These are phyloP conservation scores for Crithidia thermophila DNA, from an alignment of 208 protist genomes.

Conservation along the genomic window DNA sequence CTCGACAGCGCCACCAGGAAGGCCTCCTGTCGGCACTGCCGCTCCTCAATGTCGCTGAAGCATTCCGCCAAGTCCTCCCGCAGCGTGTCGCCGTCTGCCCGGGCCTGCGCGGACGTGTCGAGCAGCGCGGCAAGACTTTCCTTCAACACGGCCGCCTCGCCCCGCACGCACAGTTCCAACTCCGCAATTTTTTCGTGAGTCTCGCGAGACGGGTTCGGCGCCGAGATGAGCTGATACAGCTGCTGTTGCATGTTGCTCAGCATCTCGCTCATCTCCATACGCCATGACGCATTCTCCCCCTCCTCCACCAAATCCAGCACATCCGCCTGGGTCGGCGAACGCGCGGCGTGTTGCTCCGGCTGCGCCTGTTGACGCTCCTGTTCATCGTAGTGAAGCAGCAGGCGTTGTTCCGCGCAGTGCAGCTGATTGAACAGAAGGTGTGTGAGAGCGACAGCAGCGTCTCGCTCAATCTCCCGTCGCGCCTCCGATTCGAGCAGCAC, in stretches of 20 bases:
- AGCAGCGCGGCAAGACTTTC: constrained; percentile 1
- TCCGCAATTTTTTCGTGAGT: neutral
- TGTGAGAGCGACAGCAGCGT: constrained; percentile 23
- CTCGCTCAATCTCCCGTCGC: constrained; percentile 34
- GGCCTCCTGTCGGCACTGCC: constrained; percentile 15
- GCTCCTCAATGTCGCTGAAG: constrained; percentile 14
- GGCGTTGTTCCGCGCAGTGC: neutral
- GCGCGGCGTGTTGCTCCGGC: neutral
- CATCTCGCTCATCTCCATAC: constrained; percentile 4
- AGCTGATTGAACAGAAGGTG: neutral
- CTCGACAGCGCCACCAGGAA: neutral
- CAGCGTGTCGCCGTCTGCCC: constrained; percentile 13
- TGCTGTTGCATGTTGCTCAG: constrained; percentile 15
- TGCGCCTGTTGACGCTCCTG: neutral
- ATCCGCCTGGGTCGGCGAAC: constrained; percentile 3
- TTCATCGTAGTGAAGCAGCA: neutral
- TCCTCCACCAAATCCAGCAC: constrained; percentile 14
- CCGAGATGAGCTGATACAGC: constrained; percentile 17
- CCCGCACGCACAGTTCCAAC: constrained; percentile 10
- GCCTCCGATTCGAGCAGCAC: constrained; percentile 44
- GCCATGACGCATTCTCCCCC: constrained; percentile 13
- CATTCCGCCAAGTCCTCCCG: constrained; percentile 1
- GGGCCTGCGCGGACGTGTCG: constrained; percentile 8
- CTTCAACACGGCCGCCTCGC: constrained; percentile 5
- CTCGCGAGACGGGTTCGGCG: neutral